Evolutionary conservation across 352 stramenopile species (phyloP).

Genomic region (Globisporangium okanoganense): DNA sequence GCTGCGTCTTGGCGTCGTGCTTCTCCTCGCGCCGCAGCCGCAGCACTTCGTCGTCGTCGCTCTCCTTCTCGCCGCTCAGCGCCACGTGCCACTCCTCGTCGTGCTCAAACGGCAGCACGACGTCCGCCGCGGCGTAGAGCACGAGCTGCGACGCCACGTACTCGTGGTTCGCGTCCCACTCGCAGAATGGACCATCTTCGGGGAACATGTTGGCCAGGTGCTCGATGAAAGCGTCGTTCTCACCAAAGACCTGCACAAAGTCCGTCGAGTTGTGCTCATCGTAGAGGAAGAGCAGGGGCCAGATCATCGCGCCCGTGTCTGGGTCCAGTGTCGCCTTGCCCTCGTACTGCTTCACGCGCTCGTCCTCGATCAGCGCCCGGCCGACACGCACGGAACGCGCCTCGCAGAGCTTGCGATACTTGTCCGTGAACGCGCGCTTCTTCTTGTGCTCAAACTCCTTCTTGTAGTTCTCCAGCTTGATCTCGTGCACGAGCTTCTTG

Average conservation of each 20-base stretch:
- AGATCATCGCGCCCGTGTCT: constrained; percentile 59
- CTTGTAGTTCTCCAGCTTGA: constrained; percentile 59
- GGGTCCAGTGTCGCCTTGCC: constrained; percentile 73
- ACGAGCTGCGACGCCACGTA: constrained; percentile 77
- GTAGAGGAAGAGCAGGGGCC: constrained; percentile 84
- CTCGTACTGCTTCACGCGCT: constrained; percentile 78
- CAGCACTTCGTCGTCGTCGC: constrained; percentile 55
- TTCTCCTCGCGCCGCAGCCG: constrained; percentile 64
- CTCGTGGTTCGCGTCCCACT: constrained; percentile 70
- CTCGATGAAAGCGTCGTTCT: constrained; percentile 79
- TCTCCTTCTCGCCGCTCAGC: constrained; percentile 70
- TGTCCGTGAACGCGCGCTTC: constrained; percentile 57
- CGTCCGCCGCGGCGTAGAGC: constrained; percentile 67
- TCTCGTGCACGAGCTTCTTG: constrained; percentile 49
- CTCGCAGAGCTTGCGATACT: constrained; percentile 73
- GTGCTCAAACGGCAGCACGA: constrained; percentile 60
- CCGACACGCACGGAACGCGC: constrained; percentile 65
- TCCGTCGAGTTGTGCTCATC: constrained; percentile 83
- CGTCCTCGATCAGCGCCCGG: constrained; percentile 69
- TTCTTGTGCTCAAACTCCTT: constrained; percentile 69
- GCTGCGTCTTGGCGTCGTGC: constrained; percentile 73
- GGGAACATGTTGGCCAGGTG: constrained; percentile 90
- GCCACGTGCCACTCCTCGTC: constrained; percentile 74
- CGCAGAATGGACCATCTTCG: constrained; percentile 75
- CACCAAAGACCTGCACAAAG: constrained; percentile 78